These are phyloP conservation scores for Fusarium nisikadoi DNA, from an alignment of 2,329 filamentous ascomycete genomes.

Conservation along the genomic window DNA sequence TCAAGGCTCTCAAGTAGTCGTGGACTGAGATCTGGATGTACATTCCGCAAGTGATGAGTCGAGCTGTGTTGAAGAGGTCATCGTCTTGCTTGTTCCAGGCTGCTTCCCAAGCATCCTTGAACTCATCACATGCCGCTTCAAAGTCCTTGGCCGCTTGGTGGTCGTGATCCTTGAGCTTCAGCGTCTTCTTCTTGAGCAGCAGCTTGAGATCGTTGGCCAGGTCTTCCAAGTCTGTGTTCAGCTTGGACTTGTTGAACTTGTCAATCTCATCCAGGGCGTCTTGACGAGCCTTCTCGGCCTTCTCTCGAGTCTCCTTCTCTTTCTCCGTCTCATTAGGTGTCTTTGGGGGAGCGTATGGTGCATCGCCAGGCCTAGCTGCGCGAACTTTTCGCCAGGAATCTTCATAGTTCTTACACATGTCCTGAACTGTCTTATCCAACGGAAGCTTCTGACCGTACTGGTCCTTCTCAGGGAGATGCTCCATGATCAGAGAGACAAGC, in stretches of 20 bases:
- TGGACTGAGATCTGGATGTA: conserved; percentile 62
- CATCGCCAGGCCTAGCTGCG: neutral
- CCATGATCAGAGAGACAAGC: conserved; percentile 1
- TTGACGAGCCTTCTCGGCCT: fast-evolving
- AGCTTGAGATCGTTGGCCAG: neutral
- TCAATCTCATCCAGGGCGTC: neutral
- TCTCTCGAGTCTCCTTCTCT: neutral
- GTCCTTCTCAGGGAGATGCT: neutral
- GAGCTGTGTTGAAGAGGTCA: conserved; percentile 6
- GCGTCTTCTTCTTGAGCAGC: neutral
- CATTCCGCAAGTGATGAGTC: conserved; percentile 62
- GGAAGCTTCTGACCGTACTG: neutral
- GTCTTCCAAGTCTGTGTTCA: neutral
- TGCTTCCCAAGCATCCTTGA: neutral
- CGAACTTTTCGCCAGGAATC: neutral
- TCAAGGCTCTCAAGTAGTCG: conserved; percentile 54
- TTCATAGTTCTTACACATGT: neutral
- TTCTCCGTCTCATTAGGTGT: neutral
- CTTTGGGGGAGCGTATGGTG: neutral
- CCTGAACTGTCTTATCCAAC: neutral
- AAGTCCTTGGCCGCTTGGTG: neutral
- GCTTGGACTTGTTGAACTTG: neutral
- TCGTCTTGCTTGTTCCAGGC: conserved; percentile 10
- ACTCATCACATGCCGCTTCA: neutral
- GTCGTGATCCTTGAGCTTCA: neutral